Percentiles rank a stretch among this genome's conserved stretches.
Evolutionary conservation across 257 asterid species (phyloP).

Genomic region (Nicotiana sylvestris): DNA sequence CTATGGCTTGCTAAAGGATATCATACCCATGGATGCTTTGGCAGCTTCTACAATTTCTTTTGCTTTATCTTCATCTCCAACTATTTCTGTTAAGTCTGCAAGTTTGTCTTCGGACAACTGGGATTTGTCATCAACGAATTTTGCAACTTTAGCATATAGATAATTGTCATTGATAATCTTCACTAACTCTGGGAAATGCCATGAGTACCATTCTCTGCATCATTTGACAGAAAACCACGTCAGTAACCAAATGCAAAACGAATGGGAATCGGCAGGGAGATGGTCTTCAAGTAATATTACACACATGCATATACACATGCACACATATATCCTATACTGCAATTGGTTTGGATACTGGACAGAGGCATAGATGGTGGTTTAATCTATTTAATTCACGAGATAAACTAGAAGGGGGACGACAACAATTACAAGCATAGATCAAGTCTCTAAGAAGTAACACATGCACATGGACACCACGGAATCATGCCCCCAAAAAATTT

Average conservation of each 20-base stretch:
- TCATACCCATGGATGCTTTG: conserved; percentile 93
- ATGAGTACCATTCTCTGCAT: conserved; percentile 93
- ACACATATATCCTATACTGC: too few relatives aligned
- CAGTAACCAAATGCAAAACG: not conserved
- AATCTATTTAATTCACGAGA: too few relatives aligned
- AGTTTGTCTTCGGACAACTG: conserved; percentile 60
- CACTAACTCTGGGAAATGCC: conserved; percentile 95
- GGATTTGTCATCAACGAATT: conserved; percentile 81
- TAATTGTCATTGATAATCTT: conserved; percentile 88
- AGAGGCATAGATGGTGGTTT: too few relatives aligned
- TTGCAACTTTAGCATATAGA: conserved; percentile 86
- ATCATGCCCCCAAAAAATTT: too few relatives aligned
- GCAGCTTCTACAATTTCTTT: conserved; percentile 93
- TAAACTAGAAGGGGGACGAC: too few relatives aligned
- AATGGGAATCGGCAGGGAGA: too few relatives aligned
- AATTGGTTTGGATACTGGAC: too few relatives aligned
- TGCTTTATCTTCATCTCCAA: conserved; percentile 95
- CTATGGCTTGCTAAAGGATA: not conserved
- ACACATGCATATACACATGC: too few relatives aligned
- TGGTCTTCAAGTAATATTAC: too few relatives aligned
- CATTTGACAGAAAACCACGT: not conserved
- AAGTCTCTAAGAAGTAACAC: too few relatives aligned
- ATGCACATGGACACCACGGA: too few relatives aligned
- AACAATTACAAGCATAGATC: too few relatives aligned
- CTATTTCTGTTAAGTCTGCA: conserved; percentile 58